These are phyloP conservation scores for Onygenales sp. DNA, from an alignment of 2,329 filamentous ascomycete genomes.

Conservation along the genomic window DNA sequence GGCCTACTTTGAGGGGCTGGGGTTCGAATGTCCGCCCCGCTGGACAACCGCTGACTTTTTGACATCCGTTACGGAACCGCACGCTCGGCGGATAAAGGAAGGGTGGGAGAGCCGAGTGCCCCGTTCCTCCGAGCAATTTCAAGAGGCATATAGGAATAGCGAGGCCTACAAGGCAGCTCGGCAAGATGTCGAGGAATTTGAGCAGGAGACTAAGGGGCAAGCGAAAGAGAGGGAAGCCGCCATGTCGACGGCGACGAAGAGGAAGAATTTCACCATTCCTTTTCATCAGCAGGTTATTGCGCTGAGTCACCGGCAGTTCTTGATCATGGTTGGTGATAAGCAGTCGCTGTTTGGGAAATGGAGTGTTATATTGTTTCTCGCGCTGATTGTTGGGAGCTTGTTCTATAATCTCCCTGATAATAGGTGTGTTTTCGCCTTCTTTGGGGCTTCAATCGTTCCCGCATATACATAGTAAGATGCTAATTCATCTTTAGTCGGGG, in stretches of 20 bases:
- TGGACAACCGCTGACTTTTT: conserved; percentile 70
- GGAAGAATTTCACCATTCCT: conserved; percentile 44
- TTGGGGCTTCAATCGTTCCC: not conserved
- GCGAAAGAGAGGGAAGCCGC: conserved; percentile 30
- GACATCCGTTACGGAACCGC: conserved; percentile 58
- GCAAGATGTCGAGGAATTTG: conserved; percentile 45
- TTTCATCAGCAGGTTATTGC: conserved; percentile 43
- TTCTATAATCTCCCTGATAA: conserved; percentile 47
- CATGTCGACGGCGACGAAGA: conserved; percentile 30
- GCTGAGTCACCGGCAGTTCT: conserved; percentile 46
- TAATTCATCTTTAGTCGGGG: conserved; percentile 30
- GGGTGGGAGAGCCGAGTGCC: conserved; percentile 51
- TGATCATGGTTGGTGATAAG: conserved; percentile 46
- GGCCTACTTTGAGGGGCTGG: conserved; percentile 60
- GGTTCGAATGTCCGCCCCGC: conserved; percentile 61
- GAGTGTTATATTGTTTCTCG: conserved; percentile 37
- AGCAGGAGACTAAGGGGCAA: conserved; percentile 37
- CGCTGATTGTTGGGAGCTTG: conserved; percentile 39
- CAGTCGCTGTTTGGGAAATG: conserved; percentile 44
- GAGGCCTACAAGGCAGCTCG: conserved; percentile 34
- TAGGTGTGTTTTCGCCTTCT: conserved; percentile 15
- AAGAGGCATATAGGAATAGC: conserved; percentile 41
- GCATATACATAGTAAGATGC: not conserved
- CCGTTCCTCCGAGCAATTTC: conserved; percentile 47
- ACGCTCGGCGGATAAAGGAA: conserved; percentile 47